Evolutionary conservation across 1,139 yeast species (phyloP).

Genomic region (Suhomyces atakaporum): DNA sequence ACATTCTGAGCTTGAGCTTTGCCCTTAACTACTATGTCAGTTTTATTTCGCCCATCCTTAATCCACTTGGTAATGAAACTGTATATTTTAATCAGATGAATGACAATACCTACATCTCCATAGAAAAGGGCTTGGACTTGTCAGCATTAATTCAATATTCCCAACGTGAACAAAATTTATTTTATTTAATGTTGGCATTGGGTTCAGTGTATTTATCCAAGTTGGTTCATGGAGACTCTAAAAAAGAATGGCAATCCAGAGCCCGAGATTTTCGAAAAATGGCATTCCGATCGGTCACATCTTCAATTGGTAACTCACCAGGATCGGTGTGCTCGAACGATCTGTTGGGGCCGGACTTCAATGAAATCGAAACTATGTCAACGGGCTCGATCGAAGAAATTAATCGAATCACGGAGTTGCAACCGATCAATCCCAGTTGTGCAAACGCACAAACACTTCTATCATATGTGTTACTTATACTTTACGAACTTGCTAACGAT

Average conservation of each 20-base stretch:
- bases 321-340: neutral
- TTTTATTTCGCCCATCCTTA: conserved; percentile 31
- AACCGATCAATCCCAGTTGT: neutral
- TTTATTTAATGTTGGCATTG: conserved; percentile 28
- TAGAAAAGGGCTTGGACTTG: conserved; percentile 29
- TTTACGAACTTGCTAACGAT: conserved; percentile 33
- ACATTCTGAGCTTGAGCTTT: conserved; percentile 20
- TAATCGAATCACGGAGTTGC: neutral
- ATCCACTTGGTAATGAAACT: conserved; percentile 25
- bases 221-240: conserved; percentile 13
- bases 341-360: neutral
- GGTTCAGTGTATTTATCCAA: conserved; percentile 31
- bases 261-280: conserved; percentile 21
- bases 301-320: conserved; percentile 1
- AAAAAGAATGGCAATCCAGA: conserved; percentile 22
- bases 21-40: conserved; percentile 31
- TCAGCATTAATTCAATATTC: conserved; percentile 27
- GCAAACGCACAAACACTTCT: conserved; percentile 23
- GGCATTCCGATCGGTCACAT: conserved; percentile 16
- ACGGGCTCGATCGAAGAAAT: neutral
- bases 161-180: conserved; percentile 25
- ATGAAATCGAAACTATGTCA: neutral
- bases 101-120: conserved; percentile 17
- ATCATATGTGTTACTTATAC: conserved; percentile 26
- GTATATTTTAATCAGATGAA: conserved; percentile 17